Percentiles rank a stretch among this genome's conserved stretches.
These are phyloP conservation scores for Clausena lansium DNA, from an alignment of 345 rosid species.

Conservation along the genomic window DNA sequence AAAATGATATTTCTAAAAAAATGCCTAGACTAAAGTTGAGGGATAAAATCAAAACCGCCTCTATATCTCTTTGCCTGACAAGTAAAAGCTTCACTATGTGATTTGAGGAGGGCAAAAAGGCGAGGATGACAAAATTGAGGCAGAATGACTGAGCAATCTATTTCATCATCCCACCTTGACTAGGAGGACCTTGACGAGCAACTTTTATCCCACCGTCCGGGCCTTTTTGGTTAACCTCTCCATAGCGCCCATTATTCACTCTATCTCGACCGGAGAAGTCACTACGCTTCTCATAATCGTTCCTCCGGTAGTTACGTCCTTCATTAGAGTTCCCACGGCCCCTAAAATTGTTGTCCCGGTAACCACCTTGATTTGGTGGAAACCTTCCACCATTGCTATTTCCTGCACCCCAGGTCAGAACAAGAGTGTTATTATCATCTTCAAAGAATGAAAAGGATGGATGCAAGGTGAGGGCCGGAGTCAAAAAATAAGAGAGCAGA, in stretches of 20 bases:
- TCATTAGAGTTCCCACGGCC: constrained; percentile 45
- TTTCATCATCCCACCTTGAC: constrained; percentile 1
- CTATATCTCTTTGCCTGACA: background rate
- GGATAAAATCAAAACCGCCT: background rate
- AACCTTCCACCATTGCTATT: constrained; percentile 38
- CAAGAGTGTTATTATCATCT: background rate
- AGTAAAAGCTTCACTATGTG: background rate
- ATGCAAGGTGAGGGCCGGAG: background rate
- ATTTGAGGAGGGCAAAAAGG: background rate
- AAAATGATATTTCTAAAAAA: too few relatives aligned
- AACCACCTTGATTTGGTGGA: constrained; percentile 40
- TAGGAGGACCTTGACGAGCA: constrained; percentile 1
- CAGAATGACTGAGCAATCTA: constrained; percentile 9
- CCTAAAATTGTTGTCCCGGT: constrained; percentile 48
- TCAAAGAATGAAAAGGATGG: background rate
- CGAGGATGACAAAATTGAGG: background rate
- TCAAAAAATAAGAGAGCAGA: background rate
- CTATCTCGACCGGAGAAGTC: constrained; percentile 37
- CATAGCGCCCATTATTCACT: constrained; percentile 25
- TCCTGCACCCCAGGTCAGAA: constrained; percentile 29
- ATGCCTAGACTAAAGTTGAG: too few relatives aligned
- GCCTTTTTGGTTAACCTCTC: constrained; percentile 27
- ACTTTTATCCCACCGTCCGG: constrained; percentile 27
- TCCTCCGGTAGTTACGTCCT: constrained; percentile 40
- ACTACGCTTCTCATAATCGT: constrained; percentile 40